Conservation (phyloP, 2,329 filamentous ascomycete genomes). For the Penicillium sp. region DNA sequence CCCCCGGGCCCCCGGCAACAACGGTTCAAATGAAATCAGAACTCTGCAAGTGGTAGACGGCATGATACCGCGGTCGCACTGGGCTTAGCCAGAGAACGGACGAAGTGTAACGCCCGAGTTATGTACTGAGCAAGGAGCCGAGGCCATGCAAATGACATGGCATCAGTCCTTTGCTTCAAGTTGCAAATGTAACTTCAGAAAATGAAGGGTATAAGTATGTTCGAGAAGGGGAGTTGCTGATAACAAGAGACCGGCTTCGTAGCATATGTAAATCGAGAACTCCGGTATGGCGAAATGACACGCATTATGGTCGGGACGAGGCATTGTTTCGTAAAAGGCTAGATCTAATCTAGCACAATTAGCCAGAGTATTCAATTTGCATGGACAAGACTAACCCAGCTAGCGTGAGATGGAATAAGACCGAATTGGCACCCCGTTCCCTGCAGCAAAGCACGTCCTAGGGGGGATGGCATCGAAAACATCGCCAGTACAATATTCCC, state of each 20-base stretch:
- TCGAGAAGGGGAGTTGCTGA: too few relatives aligned
- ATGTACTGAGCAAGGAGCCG: neutral
- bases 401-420: neutral
- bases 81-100: neutral
- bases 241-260: too few relatives aligned
- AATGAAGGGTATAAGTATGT: neutral
- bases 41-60: neutral
- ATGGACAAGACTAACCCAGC: neutral
- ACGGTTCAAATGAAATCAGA: neutral
- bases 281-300: neutral
- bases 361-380: neutral
- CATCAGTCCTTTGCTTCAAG: neutral
- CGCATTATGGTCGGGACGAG: neutral
- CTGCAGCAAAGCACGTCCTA: neutral
- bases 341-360: neutral
- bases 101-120: neutral
- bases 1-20: too few relatives aligned
- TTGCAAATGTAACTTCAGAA: neutral
- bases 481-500: neutral
- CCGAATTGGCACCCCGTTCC: neutral
- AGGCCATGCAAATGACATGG: neutral
- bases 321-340: neutral
- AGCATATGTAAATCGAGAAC: neutral
- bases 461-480: neutral
- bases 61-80: neutral